Evolutionary conservation across 257 asterid genomes (phyloP).

Genomic region (Marsdenia floribunda): DNA sequence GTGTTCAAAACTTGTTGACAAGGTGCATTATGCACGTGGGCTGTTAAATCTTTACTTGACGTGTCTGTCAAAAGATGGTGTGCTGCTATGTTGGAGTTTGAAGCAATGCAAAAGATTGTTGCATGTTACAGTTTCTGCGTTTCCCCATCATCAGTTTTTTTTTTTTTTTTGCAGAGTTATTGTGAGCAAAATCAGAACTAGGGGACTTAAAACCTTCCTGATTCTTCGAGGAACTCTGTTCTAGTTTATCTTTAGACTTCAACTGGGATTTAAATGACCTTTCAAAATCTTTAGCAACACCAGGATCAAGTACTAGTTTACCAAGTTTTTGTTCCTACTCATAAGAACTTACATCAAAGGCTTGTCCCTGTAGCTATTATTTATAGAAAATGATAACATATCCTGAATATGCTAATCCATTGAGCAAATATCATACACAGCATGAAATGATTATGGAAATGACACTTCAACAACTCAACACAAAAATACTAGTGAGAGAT

Average conservation of each 20-base stretch:
- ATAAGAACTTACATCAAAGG: constrained; percentile 12
- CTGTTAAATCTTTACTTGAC: neutral
- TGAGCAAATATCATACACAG: neutral
- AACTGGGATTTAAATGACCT: constrained; percentile 52
- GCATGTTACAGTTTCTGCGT: constrained; percentile 25
- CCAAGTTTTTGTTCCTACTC: constrained; percentile 80
- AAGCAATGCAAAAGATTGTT: neutral
- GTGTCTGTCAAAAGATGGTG: neutral
- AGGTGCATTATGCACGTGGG: neutral
- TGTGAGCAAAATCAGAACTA: constrained; percentile 29
- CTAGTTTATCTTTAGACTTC: constrained; percentile 51
- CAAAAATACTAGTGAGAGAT: too few species aligned
- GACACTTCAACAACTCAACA: neutral
- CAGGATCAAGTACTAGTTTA: constrained; percentile 71
- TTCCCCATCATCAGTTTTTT: constrained; percentile 46
- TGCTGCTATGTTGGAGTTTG: too few species aligned
- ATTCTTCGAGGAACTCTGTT: constrained; percentile 36
- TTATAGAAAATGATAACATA: too few species aligned
- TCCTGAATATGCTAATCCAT: neutral
- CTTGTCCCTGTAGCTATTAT: too few species aligned
- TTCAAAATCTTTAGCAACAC: constrained; percentile 77
- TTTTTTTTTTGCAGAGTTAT: constrained; percentile 33
- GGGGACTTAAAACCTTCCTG: constrained; percentile 38
- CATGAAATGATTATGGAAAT: neutral
- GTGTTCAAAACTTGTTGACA: neutral